Base-by-base conservation (phyloP, 1,139 yeast genomes). In the Protomyces inundatus region DNA sequence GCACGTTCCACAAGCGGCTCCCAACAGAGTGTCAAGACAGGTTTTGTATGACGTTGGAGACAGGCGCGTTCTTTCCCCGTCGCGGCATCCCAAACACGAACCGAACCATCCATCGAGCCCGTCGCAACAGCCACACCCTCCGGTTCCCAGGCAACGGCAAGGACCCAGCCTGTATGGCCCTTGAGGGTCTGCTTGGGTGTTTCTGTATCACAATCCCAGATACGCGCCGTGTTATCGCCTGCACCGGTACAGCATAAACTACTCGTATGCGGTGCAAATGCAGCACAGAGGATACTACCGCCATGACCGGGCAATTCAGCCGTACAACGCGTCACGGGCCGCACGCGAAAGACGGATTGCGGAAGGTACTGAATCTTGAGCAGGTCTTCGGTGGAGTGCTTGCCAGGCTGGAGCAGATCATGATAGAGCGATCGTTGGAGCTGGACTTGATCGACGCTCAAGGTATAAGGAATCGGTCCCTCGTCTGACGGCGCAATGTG, bases 271-370 rank as follows among this genome's bases (percentile, higher is more conserved):
- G 98, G 98, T 0, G 98, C 95, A 80, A 95, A 93, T 69, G 88
- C 93, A 57, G 95, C 87, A 66, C 97, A 89, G 69, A 93, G 79
- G 67, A 93, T 90, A 0, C 98, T 91, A 3, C 96, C 84, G 0
- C 97, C 96, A 73, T 93, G 99, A 4, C 98, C 98, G 0, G 96
- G 84, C 65, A 93, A 91, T 0, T 97, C 91, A 9, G 96, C 90
- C 12, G 91, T 86, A 4, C 97, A 86, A 71, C 98, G 79, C 0
- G 98, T 90, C 30, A 93, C 89, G 3, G 97, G 91, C 69, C 83
- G 85, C 9, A 93, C 99, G 72, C 89, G 90, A 78, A 95, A 93
- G 3, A 93, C 87, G 0, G 98, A 97, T 68, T 96, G 81, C 40
- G 99, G 99, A 0, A 97, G 90, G 74, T 87, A 93, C 3, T 91